Conservation (phyloP, 768 basidiomycete species). For the Melanogaster broomeanus region DNA sequence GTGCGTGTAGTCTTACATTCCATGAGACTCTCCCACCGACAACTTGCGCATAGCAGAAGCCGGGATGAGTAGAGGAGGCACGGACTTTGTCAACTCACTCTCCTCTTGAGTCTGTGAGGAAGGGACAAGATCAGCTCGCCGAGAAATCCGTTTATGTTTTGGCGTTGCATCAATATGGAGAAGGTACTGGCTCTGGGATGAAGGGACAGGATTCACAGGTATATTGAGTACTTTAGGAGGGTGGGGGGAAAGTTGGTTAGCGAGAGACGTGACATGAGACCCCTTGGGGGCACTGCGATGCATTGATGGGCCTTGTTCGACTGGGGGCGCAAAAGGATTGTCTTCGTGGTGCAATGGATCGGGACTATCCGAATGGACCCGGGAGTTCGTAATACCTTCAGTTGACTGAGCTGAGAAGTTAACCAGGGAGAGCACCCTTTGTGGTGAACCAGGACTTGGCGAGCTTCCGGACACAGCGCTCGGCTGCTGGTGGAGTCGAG, state of each 20-base stretch:
- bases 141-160: constrained; percentile 37
- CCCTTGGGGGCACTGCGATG: neutral
- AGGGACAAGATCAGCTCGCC: constrained; percentile 15
- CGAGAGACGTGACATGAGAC: neutral
- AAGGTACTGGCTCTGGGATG: constrained; percentile 37
- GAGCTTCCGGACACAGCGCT: neutral
- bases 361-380: neutral
- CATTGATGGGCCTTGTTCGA: neutral
- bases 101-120: constrained; percentile 38
- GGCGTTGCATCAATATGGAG: constrained; percentile 32
- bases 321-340: neutral
- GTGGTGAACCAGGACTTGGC: neutral
- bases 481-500: neutral
- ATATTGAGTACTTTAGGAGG: neutral
- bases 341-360: constrained; percentile 3
- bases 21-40: neutral
- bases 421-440: neutral
- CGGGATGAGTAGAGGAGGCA: constrained; percentile 1
- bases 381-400: neutral
- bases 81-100: constrained; percentile 22
- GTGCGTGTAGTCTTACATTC: constrained; percentile 16
- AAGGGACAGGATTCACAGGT: constrained; percentile 20
- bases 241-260: neutral
- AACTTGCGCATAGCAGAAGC: neutral
- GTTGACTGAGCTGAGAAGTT: neutral